Percentiles rank a stretch among this genome's conserved stretches.
Conservation (phyloP, 495 filamentous ascomycete genomes). For the Xylaria scruposa region DNA sequence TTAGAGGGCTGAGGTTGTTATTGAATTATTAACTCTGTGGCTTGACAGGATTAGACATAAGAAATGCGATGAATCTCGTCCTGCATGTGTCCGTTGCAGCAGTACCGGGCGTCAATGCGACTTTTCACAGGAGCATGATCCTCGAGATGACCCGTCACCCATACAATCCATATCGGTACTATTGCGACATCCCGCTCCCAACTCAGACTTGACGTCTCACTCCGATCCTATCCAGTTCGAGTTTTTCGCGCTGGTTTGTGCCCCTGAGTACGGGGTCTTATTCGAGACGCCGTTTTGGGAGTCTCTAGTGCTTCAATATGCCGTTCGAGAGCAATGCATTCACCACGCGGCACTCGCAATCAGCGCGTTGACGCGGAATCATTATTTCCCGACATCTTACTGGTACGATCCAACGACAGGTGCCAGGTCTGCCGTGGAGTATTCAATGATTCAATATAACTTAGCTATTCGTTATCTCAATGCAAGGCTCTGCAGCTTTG, state of each 20-base stretch:
- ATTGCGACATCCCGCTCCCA: neutral
- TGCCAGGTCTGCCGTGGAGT: slow-evolving; percentile 13
- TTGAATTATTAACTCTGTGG: neutral
- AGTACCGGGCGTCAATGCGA: slow-evolving; percentile 53
- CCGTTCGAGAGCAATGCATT: slow-evolving; percentile 31
- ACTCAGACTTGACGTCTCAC: neutral
- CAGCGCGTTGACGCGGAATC: slow-evolving; percentile 30
- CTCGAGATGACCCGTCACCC: neutral
- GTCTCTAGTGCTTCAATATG: slow-evolving; percentile 32
- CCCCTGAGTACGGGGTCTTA: slow-evolving; percentile 34
- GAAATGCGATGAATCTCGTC: slow-evolving; percentile 60
- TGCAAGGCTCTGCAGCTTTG: slow-evolving; percentile 27
- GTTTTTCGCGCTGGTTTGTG: slow-evolving; percentile 34
- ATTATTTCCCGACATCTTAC: slow-evolving; percentile 31
- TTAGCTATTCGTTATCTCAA: slow-evolving; percentile 34
- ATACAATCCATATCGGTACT: neutral
- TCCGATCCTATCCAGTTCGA: slow-evolving; percentile 30
- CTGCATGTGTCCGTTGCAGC: slow-evolving; percentile 56
- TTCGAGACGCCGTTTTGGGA: slow-evolving; percentile 34
- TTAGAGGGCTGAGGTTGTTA: neutral
- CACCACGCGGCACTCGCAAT: slow-evolving; percentile 36
- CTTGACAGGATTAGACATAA: slow-evolving; percentile 34
- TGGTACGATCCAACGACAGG: slow-evolving; percentile 26
- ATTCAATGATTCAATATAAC: slow-evolving; percentile 35
- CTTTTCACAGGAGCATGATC: slow-evolving; percentile 6